Evolutionary conservation across 768 basidiomycete species (phyloP).

Genomic region (Austroboletus festivus): DNA sequence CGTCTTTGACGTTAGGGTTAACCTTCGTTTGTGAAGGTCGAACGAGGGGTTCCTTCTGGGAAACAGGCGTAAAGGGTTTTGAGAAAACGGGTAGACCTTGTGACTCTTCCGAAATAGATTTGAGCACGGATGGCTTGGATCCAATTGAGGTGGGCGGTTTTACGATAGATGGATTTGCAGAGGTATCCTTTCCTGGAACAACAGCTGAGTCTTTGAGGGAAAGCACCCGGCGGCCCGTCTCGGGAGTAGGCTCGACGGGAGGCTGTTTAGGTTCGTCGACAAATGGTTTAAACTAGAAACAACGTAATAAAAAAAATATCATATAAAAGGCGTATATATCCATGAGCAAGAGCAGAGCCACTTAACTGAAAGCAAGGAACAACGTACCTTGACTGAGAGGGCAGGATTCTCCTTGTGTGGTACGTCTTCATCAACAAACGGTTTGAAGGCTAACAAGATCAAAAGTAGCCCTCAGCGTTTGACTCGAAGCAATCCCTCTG

Average conservation of each 20-base stretch:
- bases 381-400: conserved; percentile 20
- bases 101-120: conserved; percentile 36
- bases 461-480: conserved; percentile 4
- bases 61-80: conserved; percentile 62
- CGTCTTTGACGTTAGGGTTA: conserved; percentile 17
- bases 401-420: conserved; percentile 42
- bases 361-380: neutral
- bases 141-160: conserved; percentile 28
- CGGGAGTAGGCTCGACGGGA: conserved; percentile 31
- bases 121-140: conserved; percentile 27
- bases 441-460: conserved; percentile 44
- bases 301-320: neutral
- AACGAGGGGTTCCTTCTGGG: conserved; percentile 35
- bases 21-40: conserved; percentile 22
- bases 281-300: conserved; percentile 61
- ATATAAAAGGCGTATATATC: neutral
- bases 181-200: conserved; percentile 14
- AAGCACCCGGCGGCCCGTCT: conserved; percentile 40
- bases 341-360: conserved; percentile 8
- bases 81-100: conserved; percentile 46
- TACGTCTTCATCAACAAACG: conserved; percentile 65
- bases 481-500: conserved; percentile 15
- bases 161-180: conserved; percentile 13
- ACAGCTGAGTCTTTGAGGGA: conserved; percentile 45
- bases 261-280: conserved; percentile 52